Evolutionary conservation across 257 asterid species (phyloP), one percentile per base, ranked within the genome.

Genomic region (Jasminum sambac): DNA sequence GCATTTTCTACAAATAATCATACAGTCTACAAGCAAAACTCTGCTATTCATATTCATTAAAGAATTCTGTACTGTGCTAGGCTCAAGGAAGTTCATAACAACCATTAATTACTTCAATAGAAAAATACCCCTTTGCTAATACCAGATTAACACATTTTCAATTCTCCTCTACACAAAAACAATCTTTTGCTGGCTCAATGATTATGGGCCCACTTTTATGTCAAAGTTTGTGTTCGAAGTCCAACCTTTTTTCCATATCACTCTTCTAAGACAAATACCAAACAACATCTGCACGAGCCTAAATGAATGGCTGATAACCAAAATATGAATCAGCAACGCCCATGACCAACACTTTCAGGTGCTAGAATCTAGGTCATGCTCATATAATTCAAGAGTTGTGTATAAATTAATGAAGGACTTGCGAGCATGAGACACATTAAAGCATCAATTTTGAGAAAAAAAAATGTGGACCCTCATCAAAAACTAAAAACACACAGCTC

Each of bases 381-480:
- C 16, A 9, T 14, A 21, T 66, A 13, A 71, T 58, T 68, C 69
- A 64, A 38, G 13, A 38, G 68, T 38, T 14, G 46, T 44, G 57
- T 68, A 48, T 55, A 21, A 62, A 48, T 39, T 64, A 63, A 66
- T 46, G 73, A 38, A 25, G 43, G 52, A 75, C 70, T 69, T 59
- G 74, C 55, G 66, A 42, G 64, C 76, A 41, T 55, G 40, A 60
- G 52, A 44, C 50, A 63, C 26, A 52, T 44, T 8, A 43, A 63
- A 68, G 48, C 7, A 57, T 42, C 37, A 16, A 68, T 70, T 24
- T 9, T n/a, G n/a, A n/a, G 62, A 76, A 38, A 17, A 17, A 24
- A 71, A 73, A 40, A n/a, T 70, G 36, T 7, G 25, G 42, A 69
- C 66, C 72, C 71, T 71, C 66, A 9, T 43, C 70, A 46, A 16